Conservation (phyloP, 345 rosid species). For the Eutrema heterophyllum region DNA sequence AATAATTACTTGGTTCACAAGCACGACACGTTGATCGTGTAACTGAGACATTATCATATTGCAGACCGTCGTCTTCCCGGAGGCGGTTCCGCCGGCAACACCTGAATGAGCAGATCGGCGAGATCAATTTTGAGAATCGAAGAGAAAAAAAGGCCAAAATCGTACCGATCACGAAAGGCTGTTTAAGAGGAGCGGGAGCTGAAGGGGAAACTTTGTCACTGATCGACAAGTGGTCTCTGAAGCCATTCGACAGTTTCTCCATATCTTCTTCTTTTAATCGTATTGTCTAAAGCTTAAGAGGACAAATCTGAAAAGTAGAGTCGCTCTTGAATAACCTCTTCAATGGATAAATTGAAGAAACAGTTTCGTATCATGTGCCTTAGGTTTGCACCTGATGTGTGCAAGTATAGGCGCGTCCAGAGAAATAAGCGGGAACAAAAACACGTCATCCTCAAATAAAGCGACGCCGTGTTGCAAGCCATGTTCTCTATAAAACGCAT, state of each 20-base stretch:
- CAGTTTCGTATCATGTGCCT: neutral
- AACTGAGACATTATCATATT: slow-evolving; percentile 92
- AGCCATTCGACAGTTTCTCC: slow-evolving; percentile 29
- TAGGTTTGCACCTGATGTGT: neutral
- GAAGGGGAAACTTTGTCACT: slow-evolving; percentile 25
- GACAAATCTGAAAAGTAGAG: neutral
- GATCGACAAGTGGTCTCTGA: slow-evolving; percentile 29
- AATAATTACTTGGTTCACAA: slow-evolving; percentile 65
- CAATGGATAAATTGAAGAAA: neutral
- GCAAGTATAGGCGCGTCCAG: neutral
- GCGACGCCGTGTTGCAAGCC: neutral
- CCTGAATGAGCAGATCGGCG: slow-evolving; percentile 36
- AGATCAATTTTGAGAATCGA: neutral
- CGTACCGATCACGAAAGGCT: slow-evolving; percentile 75
- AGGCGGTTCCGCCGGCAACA: slow-evolving; percentile 91
- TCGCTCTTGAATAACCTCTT: neutral
- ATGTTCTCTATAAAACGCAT: neutral
- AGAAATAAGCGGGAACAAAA: slow-evolving; percentile 17
- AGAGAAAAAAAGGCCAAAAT: neutral
- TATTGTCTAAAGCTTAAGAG: neutral
- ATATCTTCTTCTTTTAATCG: neutral
- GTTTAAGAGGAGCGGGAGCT: slow-evolving; percentile 42
- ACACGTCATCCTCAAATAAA: neutral
- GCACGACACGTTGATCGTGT: slow-evolving; percentile 73
- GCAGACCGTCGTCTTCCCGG: slow-evolving; percentile 94